Evolutionary conservation across 805 yeast genomes (phyloP), one percentile per base, ranked within the genome.

Genomic region (Zygotorulaspora sp.): DNA sequence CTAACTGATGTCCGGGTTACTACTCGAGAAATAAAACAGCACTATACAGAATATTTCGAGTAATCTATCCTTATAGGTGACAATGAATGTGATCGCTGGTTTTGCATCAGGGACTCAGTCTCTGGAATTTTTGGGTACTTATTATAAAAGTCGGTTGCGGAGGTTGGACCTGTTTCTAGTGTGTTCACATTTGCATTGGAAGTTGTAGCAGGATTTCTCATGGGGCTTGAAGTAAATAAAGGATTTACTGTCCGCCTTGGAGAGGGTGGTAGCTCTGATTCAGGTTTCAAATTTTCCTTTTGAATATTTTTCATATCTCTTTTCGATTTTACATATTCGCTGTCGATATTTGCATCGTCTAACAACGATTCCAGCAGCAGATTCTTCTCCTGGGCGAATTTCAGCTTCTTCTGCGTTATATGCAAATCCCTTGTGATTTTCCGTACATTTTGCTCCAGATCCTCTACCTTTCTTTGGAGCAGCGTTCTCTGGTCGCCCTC

Each of bases 141-240:
- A 37, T 48, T 51, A 43, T 57, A 57, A 35, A 45, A 53, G 20
- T 41, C 44, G 4, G 37, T 24, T 11, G 48, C 28, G 12, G 47
- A 25, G 5, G 14, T 20, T 4, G 17, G 25, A 12, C 30, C 40
- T n/a, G 32, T 24, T 30, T 37, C 36, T 11, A 25, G 31, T 15
- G 23, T 30, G 11, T 31, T 17, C 14, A 21, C 27, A 14, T 36
- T 19, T 12, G 17, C 30, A 15, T 30, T 20, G 10, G 30, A 10
- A 13, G 35, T 17, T 14, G 40, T 19, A 16, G 41, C 32, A 8
- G 45, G 35, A 19, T 36, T 46, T 19, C 50, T 47, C 35, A 56
- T 50, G 8, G 65, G 65, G 36, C 64, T 59, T 2, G 65, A 61
- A 1, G 65, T 61, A 35, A 57, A 50, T 17, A 59, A 34, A 4